Conservation (phyloP, 305 asterid species). For the Solanum aculeatissimum region DNA sequence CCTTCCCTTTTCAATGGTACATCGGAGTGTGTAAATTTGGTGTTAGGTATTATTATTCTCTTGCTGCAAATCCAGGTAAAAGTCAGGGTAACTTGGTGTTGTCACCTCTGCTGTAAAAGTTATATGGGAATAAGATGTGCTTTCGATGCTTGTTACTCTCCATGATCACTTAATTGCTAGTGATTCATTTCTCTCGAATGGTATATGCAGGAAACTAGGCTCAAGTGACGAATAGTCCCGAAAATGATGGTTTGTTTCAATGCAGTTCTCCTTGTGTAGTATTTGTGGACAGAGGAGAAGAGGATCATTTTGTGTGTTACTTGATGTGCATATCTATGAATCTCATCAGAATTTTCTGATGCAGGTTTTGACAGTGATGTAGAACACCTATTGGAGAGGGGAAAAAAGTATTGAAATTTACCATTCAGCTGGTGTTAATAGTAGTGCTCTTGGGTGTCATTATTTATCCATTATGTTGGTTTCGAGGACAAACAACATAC, state of each 20-base stretch:
- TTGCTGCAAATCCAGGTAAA: slow-evolving; percentile 40
- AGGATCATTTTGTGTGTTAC: neutral
- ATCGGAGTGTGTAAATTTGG: neutral
- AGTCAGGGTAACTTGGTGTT: slow-evolving; percentile 65
- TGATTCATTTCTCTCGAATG: neutral
- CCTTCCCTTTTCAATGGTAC: neutral
- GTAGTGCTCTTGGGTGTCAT: neutral
- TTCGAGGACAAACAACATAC: neutral
- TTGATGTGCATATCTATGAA: neutral
- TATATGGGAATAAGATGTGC: slow-evolving; percentile 51
- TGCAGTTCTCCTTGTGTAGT: slow-evolving; percentile 62
- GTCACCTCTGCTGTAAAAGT: slow-evolving; percentile 89
- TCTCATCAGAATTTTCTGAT: neutral
- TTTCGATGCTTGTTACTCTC: neutral
- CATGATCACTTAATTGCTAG: neutral
- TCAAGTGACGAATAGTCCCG: slow-evolving; percentile 72
- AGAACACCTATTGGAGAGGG: neutral
- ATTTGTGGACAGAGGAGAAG: neutral
- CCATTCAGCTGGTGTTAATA: neutral
- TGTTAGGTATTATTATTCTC: neutral
- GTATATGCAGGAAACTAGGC: slow-evolving; percentile 60
- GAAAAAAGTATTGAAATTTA: neutral
- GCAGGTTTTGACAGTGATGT: neutral
- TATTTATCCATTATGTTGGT: neutral
- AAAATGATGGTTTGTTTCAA: slow-evolving; percentile 76